A percentile compares a stretch with the other conserved stretches of the same genome.
These are phyloP conservation scores for Platismatia glauca DNA, from an alignment of 495 filamentous ascomycete species.

Conservation along the genomic window DNA sequence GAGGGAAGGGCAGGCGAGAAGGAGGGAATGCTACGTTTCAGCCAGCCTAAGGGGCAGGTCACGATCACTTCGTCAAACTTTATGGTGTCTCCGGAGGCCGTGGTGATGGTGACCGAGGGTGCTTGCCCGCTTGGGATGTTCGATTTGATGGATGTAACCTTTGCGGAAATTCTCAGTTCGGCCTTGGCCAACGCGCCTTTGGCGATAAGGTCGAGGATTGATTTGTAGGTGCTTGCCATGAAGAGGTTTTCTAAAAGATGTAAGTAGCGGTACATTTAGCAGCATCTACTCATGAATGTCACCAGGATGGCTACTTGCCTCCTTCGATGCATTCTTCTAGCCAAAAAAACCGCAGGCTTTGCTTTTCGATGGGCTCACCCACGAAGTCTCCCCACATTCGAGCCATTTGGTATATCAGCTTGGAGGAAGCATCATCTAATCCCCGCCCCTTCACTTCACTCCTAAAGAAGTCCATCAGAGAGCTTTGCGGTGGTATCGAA, in stretches of 20 bases:
- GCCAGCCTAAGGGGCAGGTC: slow-evolving; percentile 79
- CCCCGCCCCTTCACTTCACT: slow-evolving; percentile 48
- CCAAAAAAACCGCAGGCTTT: slow-evolving; percentile 89
- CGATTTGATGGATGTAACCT: slow-evolving; percentile 42
- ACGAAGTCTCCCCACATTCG: slow-evolving; percentile 85
- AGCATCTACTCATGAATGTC: not conserved
- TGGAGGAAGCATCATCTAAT: slow-evolving; percentile 42
- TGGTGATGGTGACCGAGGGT: slow-evolving; percentile 44
- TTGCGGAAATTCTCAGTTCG: slow-evolving; percentile 50
- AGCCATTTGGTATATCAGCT: slow-evolving; percentile 52
- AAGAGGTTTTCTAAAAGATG: slow-evolving; percentile 66
- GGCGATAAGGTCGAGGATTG: slow-evolving; percentile 61
- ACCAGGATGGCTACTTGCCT: slow-evolving; percentile 34
- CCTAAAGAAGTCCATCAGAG: slow-evolving; percentile 70
- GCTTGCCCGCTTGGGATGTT: slow-evolving; percentile 23
- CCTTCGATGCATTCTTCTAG: slow-evolving; percentile 93
- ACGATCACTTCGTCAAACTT: slow-evolving; percentile 79
- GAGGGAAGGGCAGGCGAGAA: slow-evolving; percentile 64
- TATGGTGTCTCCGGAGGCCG: slow-evolving; percentile 40
- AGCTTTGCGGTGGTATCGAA: slow-evolving; percentile 54
- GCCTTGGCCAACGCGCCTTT: slow-evolving; percentile 52
- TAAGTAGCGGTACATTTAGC: not conserved
- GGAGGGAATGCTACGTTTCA: slow-evolving; percentile 62
- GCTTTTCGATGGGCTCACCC: slow-evolving; percentile 62
- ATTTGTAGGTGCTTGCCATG: slow-evolving; percentile 75